phyloP scores from a whole-genome alignment of 2,329 filamentous ascomycete species.

The Clonostachys solani region DNA sequence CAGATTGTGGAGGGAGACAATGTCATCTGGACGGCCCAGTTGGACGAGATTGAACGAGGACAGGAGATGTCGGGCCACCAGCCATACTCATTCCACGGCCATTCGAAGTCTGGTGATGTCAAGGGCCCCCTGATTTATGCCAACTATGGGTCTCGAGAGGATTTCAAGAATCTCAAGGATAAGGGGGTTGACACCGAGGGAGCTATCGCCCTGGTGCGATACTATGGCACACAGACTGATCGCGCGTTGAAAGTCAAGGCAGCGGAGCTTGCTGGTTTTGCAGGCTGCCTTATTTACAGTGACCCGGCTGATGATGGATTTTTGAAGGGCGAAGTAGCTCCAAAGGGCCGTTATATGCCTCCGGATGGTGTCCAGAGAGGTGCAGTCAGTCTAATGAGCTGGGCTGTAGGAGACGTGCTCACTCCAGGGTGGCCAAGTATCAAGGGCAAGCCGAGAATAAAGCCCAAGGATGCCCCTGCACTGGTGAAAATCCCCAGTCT shows the following conservation, averaged over 20 bases:
- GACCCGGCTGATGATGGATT: slow-evolving; percentile 87
- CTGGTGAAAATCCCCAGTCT: slow-evolving; percentile 84
- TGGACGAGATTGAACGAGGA: slow-evolving; percentile 75
- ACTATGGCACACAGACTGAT: slow-evolving; percentile 71
- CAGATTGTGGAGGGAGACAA: slow-evolving; percentile 68
- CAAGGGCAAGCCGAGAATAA: slow-evolving; percentile 59
- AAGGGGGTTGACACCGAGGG: slow-evolving; percentile 71
- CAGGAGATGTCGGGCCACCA: slow-evolving; percentile 60
- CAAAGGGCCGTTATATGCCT: slow-evolving; percentile 76
- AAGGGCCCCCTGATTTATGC: slow-evolving; percentile 85
- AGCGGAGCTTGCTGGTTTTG: slow-evolving; percentile 80
- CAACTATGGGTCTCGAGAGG: slow-evolving; percentile 82
- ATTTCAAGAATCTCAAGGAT: slow-evolving; percentile 71
- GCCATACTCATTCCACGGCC: slow-evolving; percentile 80
- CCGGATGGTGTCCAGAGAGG: slow-evolving; percentile 79
- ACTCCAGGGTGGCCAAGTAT: slow-evolving; percentile 82
- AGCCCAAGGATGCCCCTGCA: slow-evolving; percentile 65
- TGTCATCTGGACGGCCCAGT: slow-evolving; percentile 69
- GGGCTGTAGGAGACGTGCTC: slow-evolving; percentile 85
- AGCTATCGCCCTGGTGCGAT: slow-evolving; percentile 78
- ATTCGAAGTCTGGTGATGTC: slow-evolving; percentile 83
- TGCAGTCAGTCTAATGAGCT: slow-evolving; percentile 74
- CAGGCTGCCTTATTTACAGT: slow-evolving; percentile 86
- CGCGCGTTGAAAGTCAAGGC: slow-evolving; percentile 81
- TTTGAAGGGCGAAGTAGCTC: slow-evolving; percentile 65